Conservation (phyloP, 2,329 filamentous ascomycete genomes). For the Rasamsonia emersonii region DNA sequence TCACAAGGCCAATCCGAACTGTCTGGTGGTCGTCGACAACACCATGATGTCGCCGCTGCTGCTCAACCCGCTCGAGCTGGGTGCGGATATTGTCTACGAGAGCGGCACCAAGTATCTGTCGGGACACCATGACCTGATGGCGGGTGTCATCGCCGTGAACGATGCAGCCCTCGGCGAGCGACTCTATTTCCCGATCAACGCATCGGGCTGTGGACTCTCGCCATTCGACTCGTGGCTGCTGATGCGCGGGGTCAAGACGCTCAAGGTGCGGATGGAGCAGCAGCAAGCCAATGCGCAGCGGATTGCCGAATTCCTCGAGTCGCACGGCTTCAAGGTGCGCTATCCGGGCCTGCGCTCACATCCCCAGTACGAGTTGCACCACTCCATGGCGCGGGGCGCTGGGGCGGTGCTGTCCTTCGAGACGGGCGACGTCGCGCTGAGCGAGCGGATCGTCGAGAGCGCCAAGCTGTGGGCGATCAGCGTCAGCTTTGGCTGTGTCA, state of each 20-base stretch:
- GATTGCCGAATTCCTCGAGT: conserved; percentile 87
- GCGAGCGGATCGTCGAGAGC: conserved; percentile 88
- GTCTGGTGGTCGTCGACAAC: conserved; percentile 90
- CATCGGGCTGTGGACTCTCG: conserved; percentile 84
- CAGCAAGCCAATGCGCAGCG: conserved; percentile 86
- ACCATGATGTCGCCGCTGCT: conserved; percentile 98
- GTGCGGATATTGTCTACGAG: conserved; percentile 94
- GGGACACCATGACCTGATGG: conserved; percentile 98
- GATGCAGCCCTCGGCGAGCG: conserved; percentile 72
- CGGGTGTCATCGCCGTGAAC: conserved; percentile 89
- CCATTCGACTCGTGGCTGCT: conserved; percentile 96
- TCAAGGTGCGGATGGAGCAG: conserved; percentile 97
- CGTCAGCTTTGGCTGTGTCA: conserved; percentile 96
- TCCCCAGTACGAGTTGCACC: conserved; percentile 92
- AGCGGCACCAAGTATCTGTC: conserved; percentile 97
- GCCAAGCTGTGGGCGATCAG: conserved; percentile 89
- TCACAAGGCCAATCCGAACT: conserved; percentile 68
- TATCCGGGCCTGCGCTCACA: conserved; percentile 92
- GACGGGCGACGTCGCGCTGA: conserved; percentile 75
- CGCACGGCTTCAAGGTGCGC: conserved; percentile 84
- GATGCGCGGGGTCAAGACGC: conserved; percentile 89
- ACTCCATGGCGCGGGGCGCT: conserved; percentile 87
- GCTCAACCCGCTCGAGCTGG: conserved; percentile 84
- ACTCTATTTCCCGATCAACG: conserved; percentile 95
- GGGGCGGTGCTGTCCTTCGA: conserved; percentile 95